Conservation (phyloP, 768 basidiomycete genomes). For the Tephrocybe rancida region DNA sequence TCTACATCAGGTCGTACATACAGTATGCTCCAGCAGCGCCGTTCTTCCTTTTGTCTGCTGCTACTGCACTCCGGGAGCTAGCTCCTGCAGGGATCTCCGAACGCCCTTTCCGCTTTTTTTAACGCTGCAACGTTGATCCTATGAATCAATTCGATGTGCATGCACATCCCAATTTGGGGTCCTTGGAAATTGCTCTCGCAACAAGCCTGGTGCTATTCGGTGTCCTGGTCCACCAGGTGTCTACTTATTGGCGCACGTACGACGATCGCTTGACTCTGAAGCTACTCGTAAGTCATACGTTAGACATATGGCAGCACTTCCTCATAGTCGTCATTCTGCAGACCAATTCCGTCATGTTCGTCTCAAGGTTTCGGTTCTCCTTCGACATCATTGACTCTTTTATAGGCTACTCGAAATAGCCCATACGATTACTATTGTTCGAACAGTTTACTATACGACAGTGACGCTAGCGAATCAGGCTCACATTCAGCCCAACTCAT, state of each 20-base stretch:
- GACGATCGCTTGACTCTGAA: constrained; percentile 11
- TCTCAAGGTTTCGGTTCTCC: neutral
- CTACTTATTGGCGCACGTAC: constrained; percentile 11
- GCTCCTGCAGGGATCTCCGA: too few relatives aligned
- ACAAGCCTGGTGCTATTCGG: constrained; percentile 14
- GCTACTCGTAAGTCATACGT: constrained; percentile 6
- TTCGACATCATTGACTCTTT: too few relatives aligned
- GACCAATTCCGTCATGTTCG: constrained; percentile 6
- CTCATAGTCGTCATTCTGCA: neutral
- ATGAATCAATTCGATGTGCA: constrained; percentile 4
- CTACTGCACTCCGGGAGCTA: too few relatives aligned
- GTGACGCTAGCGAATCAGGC: constrained; percentile 9
- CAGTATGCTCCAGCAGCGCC: too few relatives aligned
- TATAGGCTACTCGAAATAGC: constrained; percentile 19
- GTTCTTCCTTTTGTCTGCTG: too few relatives aligned
- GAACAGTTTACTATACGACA: constrained; percentile 20
- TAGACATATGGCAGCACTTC: neutral
- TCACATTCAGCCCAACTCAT: constrained; percentile 17
- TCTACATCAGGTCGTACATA: too few relatives aligned
- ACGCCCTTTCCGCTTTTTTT: too few relatives aligned
- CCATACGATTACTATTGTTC: constrained; percentile 18
- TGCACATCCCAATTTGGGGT: constrained; percentile 6
- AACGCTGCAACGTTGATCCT: neutral
- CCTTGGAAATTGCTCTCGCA: constrained; percentile 12
- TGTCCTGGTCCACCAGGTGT: constrained; percentile 9